Base-by-base conservation (phyloP, 2,329 filamentous ascomycete genomes). In the Nigrograna mackinnonii region DNA sequence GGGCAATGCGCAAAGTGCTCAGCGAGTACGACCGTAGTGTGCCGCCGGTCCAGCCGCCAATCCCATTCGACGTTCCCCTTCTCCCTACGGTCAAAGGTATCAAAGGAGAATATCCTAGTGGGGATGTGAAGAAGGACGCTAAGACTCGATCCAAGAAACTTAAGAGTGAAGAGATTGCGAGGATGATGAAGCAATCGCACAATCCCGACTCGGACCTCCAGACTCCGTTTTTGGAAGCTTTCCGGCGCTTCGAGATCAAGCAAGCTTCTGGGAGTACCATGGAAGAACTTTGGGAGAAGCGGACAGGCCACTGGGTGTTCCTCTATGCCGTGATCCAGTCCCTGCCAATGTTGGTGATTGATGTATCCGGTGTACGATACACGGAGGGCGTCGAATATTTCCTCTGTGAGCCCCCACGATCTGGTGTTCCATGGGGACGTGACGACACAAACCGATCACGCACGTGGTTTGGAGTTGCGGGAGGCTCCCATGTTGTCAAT, bases 1-100 rank as follows among this genome's bases (percentile, higher is more conserved):
- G 84, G 28, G 89, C 88, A 2, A 74, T 97, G 34, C 84, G 92
- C 40, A 85, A 84, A 49, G 80, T 96, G 11, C 77, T 96, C 50
- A 85, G 82, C 53, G 92, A 97, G 69, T 96, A 91, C 60, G 94
- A 99, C 64, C 83, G 87, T 46, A 92, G 88, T 6, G 89, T 86
- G 12, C 90, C 92, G 1, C 94, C 94, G 0, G 91, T 97, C 1
- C 82, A 92, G 45, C 94, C 94, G 1, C 90, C 92, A 0, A 84
- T 97, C 41, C 92, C 94, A 0, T 97, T 92, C 60, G 92, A 97
- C 62, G 76, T 89, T 4, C 92, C 94, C 3, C 80, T 85, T 51
- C 70, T 95, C 18, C 92, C 92, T 1, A 80, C 79, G 1, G 79
- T 95, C 56, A 76, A 79, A 22, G 75, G 82, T 1, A 77, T 90